These are phyloP conservation scores for Tilletia setariae DNA, from an alignment of 1,284 basidiomycete genomes.

Conservation along the genomic window DNA sequence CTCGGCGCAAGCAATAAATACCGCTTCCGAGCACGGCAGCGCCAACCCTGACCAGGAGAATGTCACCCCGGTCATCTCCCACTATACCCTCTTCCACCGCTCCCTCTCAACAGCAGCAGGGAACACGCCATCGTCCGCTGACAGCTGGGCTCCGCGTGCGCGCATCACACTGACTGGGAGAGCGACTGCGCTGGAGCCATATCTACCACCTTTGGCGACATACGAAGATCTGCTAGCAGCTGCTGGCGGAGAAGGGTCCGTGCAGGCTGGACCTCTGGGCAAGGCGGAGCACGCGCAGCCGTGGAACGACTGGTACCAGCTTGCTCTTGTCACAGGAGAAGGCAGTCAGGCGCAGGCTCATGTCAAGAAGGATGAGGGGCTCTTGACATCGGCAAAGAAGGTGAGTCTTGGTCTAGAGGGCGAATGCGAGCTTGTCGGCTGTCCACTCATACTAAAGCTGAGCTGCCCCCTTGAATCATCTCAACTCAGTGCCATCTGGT, in stretches of 20 bases:
- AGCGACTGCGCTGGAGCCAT: neutral
- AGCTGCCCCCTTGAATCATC: neutral
- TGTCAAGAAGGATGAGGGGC: neutral
- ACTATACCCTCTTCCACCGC: constrained; percentile 9
- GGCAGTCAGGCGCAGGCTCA: neutral
- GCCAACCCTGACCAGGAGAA: neutral
- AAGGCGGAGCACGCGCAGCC: constrained; percentile 7
- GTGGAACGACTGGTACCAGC: constrained; percentile 4
- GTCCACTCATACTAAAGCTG: neutral
- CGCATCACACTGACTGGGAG: neutral
- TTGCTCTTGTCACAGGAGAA: neutral
- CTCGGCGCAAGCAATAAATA: neutral
- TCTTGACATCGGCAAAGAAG: neutral
- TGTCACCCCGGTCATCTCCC: neutral
- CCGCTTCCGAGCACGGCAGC: neutral
- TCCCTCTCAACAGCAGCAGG: neutral
- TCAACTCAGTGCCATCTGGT: constrained; percentile 1
- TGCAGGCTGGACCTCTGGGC: constrained; percentile 4
- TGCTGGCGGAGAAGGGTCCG: neutral
- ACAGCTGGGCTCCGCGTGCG: neutral
- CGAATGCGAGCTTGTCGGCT: neutral
- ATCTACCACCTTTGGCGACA: neutral
- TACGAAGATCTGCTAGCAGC: constrained; percentile 3
- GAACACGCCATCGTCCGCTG: neutral
- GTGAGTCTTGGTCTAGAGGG: constrained; percentile 1